Evolutionary conservation across 305 asterid species (phyloP).

Genomic region (Fraxinus ornus): DNA sequence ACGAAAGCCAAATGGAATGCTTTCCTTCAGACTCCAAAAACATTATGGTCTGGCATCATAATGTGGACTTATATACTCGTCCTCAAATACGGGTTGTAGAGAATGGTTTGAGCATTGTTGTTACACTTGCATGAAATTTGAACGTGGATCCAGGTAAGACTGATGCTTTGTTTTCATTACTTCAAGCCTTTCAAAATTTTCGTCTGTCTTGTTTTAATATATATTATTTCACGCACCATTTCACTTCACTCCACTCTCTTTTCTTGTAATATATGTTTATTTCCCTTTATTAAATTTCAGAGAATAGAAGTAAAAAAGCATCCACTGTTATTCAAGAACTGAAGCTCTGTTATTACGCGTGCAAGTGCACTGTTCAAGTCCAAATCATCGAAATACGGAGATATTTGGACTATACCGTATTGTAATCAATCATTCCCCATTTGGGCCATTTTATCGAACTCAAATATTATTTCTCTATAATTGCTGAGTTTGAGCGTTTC

Average conservation of each 20-base stretch:
- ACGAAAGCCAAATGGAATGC: conserved; percentile 87
- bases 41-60: conserved; percentile 64
- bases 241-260: not conserved
- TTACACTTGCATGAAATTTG: conserved; percentile 30
- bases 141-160: conserved; percentile 19
- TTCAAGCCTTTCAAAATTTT: not conserved
- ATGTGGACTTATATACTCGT: conserved; percentile 27
- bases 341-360: not conserved
- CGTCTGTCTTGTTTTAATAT: not conserved
- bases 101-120: conserved; percentile 25
- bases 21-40: conserved; percentile 44
- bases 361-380: not conserved
- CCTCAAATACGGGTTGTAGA: conserved; percentile 33
- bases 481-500: conserved; percentile 10
- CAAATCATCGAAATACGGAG: conserved; percentile 13
- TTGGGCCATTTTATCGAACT: conserved; percentile 13
- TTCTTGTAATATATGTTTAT: not conserved
- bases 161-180: not conserved
- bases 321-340: not conserved
- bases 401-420: not conserved
- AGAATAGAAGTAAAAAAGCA: not conserved
- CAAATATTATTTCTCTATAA: conserved; percentile 25
- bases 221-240: not conserved
- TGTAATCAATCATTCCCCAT: conserved; percentile 12
- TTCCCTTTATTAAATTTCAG: not conserved